Percentiles rank a stretch among this genome's conserved stretches.
phyloP scores from a whole-genome alignment of 192 early-diverging fungal genomes.

The Backusella sp. region DNA sequence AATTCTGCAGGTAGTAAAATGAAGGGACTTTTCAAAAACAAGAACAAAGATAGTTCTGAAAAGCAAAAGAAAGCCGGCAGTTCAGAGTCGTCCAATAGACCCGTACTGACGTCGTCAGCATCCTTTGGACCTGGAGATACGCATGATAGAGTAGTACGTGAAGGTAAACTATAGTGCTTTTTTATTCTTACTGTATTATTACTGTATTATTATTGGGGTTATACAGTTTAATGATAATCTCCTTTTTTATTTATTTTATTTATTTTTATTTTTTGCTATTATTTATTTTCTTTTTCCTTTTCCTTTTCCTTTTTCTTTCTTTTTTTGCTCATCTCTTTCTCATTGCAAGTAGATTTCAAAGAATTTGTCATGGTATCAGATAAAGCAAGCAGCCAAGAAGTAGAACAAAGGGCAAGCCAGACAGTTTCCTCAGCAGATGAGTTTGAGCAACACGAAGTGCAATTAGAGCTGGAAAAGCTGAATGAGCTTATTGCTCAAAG shows the following conservation, averaged over 20 bases:
- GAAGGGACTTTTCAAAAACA: constrained; percentile 24
- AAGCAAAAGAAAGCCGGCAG: neutral
- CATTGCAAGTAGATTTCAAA: neutral
- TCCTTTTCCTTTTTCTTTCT: neutral
- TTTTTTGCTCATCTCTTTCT: constrained; percentile 7
- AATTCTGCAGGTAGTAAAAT: constrained; percentile 26
- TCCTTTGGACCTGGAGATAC: constrained; percentile 9
- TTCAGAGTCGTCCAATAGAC: neutral
- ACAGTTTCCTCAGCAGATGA: neutral
- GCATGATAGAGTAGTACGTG: neutral
- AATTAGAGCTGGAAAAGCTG: constrained; percentile 21
- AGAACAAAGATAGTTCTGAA: constrained; percentile 5
- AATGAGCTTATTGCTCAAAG: constrained; percentile 15
- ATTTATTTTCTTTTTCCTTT: neutral
- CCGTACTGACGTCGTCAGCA: neutral
- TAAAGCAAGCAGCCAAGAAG: neutral
- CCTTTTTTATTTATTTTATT: constrained; percentile 4
- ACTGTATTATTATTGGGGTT: neutral
- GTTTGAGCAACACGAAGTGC: neutral
- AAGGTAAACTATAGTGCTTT: neutral
- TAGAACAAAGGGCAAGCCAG: neutral
- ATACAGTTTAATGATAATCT: neutral
- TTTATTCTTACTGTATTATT: neutral
- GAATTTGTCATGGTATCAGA: neutral
- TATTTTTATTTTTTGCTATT: constrained; percentile 1